phyloP scores from a whole-genome alignment of 2,329 filamentous ascomycete genomes.

The Thielaviopsis populi region DNA sequence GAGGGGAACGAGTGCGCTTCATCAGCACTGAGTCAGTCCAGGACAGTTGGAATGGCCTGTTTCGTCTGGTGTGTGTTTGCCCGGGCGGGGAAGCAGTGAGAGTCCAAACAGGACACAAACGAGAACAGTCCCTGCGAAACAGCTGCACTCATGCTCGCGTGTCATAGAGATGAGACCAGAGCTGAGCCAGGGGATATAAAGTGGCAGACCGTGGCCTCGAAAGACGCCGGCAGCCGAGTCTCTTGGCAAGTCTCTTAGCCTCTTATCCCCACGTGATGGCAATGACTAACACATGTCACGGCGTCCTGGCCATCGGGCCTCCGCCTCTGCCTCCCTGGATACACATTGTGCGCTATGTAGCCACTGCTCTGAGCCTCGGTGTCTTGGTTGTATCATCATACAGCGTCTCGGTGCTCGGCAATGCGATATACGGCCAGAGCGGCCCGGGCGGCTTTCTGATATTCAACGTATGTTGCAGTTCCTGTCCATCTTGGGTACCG shows the following conservation, averaged over 20 bases:
- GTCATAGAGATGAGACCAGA: neutral
- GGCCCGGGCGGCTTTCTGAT: conserved; percentile 31
- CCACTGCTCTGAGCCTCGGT: conserved; percentile 28
- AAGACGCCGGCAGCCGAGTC: no score
- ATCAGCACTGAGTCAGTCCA: neutral
- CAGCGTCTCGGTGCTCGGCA: conserved; percentile 25
- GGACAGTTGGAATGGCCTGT: neutral
- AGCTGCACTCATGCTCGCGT: neutral
- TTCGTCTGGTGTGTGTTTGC: neutral
- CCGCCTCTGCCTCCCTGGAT: conserved; percentile 27
- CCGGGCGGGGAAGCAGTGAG: neutral
- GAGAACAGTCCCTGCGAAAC: neutral
- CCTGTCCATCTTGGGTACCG: conserved; percentile 8
- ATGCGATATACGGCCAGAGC: conserved; percentile 19
- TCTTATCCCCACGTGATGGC: neutral
- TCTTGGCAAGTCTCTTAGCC: neutral
- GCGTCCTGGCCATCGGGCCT: conserved; percentile 26
- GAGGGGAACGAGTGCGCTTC: neutral
- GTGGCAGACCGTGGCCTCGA: neutral
- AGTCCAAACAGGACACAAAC: neutral
- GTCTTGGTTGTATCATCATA: conserved; percentile 29
- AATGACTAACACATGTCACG: conserved; percentile 14
- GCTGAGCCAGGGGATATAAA: neutral
- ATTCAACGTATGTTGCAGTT: conserved; percentile 29
- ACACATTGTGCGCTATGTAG: conserved; percentile 26